Evolutionary conservation across 2,329 filamentous ascomycete species (phyloP).

Genomic region (Torrubiellomyces zombiae): DNA sequence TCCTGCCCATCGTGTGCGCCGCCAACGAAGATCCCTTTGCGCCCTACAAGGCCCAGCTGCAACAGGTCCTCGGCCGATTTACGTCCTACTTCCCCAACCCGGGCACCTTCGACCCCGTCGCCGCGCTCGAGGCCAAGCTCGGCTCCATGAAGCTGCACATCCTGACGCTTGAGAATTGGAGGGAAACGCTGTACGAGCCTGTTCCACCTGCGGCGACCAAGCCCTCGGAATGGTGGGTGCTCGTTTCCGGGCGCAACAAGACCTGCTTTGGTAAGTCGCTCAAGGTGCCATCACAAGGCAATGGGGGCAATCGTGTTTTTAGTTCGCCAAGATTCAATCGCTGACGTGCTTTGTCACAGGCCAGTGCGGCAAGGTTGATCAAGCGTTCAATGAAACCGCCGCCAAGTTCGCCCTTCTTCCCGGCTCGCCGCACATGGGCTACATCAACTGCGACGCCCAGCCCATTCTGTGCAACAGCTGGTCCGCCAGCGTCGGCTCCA

Average conservation of each 20-base stretch:
- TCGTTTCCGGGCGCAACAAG: constrained; percentile 60
- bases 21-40: constrained; percentile 34
- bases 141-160: constrained; percentile 26
- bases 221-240: constrained; percentile 62
- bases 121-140: constrained; percentile 24
- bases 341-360: too few relatives aligned
- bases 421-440: constrained; percentile 47
- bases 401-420: constrained; percentile 44
- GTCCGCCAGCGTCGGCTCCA: constrained; percentile 44
- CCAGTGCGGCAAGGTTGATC: constrained; percentile 46
- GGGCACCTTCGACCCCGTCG: constrained; percentile 22
- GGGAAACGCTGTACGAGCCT: constrained; percentile 45
- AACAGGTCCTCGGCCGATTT: constrained; percentile 46
- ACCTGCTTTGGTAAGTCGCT: constrained; percentile 47
- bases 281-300: too few relatives aligned
- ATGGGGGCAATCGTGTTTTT: too few relatives aligned
- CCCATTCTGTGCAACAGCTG: constrained; percentile 60
- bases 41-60: constrained; percentile 46
- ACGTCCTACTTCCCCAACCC: constrained; percentile 33
- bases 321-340: too few relatives aligned
- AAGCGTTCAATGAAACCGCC: constrained; percentile 50
- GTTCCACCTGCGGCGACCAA: constrained; percentile 40
- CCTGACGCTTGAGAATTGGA: constrained; percentile 55
- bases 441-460: constrained; percentile 59
- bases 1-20: constrained; percentile 38